Evolutionary conservation across 345 rosid species (phyloP), one percentile per base, ranked within the genome.

Genomic region (Microthlaspi erraticum): DNA sequence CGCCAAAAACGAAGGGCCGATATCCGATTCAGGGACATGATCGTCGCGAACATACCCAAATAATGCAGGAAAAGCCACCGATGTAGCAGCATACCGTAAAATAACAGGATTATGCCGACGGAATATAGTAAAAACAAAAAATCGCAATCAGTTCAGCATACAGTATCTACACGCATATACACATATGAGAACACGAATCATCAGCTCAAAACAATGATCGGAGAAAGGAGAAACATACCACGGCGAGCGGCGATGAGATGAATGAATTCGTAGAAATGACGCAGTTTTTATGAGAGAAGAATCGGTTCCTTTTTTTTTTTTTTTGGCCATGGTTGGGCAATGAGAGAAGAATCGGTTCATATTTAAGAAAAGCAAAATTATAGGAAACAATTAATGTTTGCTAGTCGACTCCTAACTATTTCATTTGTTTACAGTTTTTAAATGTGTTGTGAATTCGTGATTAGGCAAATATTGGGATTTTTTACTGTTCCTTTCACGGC

Each of bases 201-300:
- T 31, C 54, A 66, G 49, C 68, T 66, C 14, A 66, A 49, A 50
- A 50, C 7, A 26, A 75, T 11, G 74, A 54, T 68, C 64, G 52
- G 78, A 53, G 59, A 68, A 74, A 13, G 3, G n/a, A 61, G 53
- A 51, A 60, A 62, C 45, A 39, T 75, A 75, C 79, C 79, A 52
- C 8, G 38, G 49, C 70, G 64, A 36, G 13, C 26, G 52, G 55
- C 38, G 78, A 60, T 36, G 41, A 74, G 36, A 75, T 16, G 69
- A 53, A 75, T 16, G 64, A 18, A 48, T 39, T 66, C 61, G 77
- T 58, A 66, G 0, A 59, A 55, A 66, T 41, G 49, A 74, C 73
- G 62, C 73, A 59, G 38, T 62, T 51, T 74, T 52, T 20, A 3
- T 33, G 33, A 68, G 16, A 19, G 29, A 36, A 42, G 19, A 48